Evolutionary conservation across 1,139 yeast species (phyloP), one percentile per base, ranked within the genome.

Genomic region (Hanseniaspora sp.): DNA sequence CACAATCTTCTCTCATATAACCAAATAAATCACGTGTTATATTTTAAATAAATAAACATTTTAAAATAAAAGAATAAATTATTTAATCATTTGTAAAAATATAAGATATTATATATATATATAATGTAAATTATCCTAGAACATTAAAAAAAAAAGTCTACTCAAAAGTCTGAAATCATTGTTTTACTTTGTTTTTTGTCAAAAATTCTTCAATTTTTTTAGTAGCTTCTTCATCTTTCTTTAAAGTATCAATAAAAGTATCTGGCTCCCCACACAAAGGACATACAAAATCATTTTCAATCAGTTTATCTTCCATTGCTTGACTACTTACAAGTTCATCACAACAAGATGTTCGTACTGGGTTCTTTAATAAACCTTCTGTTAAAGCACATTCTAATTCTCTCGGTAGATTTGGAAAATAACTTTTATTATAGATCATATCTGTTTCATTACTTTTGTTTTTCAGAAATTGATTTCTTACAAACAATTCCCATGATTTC

Each of bases 401-500:
- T 63, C 65, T 75, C 64, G 60, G 71, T 43, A 72, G 56, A 54
- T 67, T 67, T 18, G 61, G 57, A 52, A 65, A 67, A 55, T 64
- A 63, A 11, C 62, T 65, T 48, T 61, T 60, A 33, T 58, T 56
- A 62, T 66, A 67, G 8, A 62, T 55, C 3, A 60, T 59, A 59
- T 79, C 76, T 58, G 70, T 71, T n/a, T 73, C 74, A 46, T 76
- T 80, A 30, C 68, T 64, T 42, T 72, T 72, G 61, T 64, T 79
- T 29, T 75, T 72, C 54, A 70, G 69, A 48, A 72, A 71, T 59
- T 73, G 82, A 63, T 82, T 82, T 61, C 83, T 81, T 67, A 87
- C 95, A 66, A 81, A 88, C 54, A 76, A 80, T 56, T 83, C 81
- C 98, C 99, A 94, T 0, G 97, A 85, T 62, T 83, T 85, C 52